Conservation (phyloP, 345 rosid genomes). For the Streptanthus diversifolius region DNA sequence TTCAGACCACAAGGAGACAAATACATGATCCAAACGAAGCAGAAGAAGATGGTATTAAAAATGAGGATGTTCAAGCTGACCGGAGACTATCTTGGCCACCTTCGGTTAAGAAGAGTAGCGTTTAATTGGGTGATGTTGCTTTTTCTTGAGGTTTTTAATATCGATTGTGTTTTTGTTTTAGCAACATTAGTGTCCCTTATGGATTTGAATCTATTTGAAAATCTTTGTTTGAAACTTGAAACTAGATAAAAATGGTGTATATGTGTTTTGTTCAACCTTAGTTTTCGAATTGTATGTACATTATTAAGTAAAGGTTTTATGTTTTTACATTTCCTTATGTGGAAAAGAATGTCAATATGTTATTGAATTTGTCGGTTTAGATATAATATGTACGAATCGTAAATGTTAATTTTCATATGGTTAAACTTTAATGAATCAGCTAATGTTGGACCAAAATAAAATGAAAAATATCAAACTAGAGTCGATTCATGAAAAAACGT, state of each 20-base stretch:
- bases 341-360: not conserved
- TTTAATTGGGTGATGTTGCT: not conserved
- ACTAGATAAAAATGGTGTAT: not conserved
- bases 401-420: not conserved
- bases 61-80: slow-evolving; percentile 44
- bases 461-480: not conserved
- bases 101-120: slow-evolving; percentile 41
- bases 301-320: not conserved
- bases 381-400: not conserved
- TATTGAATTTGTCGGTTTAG: not conserved
- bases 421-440: not conserved
- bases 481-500: not conserved
- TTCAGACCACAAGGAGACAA: slow-evolving; percentile 42
- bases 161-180: slow-evolving; percentile 5
- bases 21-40: slow-evolving; percentile 40
- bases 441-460: not conserved
- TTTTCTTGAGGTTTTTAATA: slow-evolving; percentile 5
- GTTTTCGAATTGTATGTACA: not conserved
- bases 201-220: not conserved
- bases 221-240: not conserved
- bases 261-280: slow-evolving; percentile 1
- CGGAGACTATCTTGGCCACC: slow-evolving; percentile 95
- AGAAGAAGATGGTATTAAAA: slow-evolving; percentile 33
- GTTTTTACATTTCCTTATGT: not conserved
- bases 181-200: not conserved